phyloP scores from a whole-genome alignment of 2,329 filamentous ascomycete species.

The Fusarium camptoceras region DNA sequence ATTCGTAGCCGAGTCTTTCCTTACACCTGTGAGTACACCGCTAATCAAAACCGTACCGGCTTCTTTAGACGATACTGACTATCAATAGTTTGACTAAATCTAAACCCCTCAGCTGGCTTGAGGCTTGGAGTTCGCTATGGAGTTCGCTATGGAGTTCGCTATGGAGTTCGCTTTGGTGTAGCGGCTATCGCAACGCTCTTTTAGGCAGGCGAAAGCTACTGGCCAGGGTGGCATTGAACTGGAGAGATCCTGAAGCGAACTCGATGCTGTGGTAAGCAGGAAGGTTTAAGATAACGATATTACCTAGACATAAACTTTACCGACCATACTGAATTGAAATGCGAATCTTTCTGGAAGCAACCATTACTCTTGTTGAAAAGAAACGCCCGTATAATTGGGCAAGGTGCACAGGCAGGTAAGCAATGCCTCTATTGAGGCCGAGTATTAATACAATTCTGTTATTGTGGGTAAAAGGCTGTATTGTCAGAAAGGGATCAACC shows the following conservation, averaged over 20 bases:
- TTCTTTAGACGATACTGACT: conserved; percentile 15
- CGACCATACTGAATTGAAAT: conserved; percentile 37
- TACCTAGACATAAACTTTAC: conserved; percentile 42
- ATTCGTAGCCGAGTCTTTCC: conserved; percentile 98
- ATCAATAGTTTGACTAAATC: conserved; percentile 51
- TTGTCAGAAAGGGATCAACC: not conserved
- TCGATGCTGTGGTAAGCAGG: conserved; percentile 21
- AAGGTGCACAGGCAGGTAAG: not conserved
- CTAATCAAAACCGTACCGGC: not conserved
- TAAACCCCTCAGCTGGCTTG: conserved; percentile 37
- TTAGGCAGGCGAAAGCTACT: conserved; percentile 24
- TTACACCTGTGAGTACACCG: conserved; percentile 79
- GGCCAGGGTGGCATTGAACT: conserved; percentile 26
- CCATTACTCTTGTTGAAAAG: not conserved
- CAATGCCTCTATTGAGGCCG: not conserved
- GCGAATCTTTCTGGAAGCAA: conserved; percentile 28
- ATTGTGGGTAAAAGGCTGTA: not conserved
- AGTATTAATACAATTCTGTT: not conserved
- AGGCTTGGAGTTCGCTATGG: conserved; percentile 33
- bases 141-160: conserved; percentile 33
- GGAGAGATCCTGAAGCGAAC: conserved; percentile 14
- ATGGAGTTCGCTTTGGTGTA: conserved; percentile 33
- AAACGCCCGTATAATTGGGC: not conserved
- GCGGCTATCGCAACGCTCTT: conserved; percentile 25
- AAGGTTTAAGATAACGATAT: conserved; percentile 30